Evolutionary conservation across 2,329 filamentous ascomycete species (phyloP).

Genomic region (Elsinoe arachidis): DNA sequence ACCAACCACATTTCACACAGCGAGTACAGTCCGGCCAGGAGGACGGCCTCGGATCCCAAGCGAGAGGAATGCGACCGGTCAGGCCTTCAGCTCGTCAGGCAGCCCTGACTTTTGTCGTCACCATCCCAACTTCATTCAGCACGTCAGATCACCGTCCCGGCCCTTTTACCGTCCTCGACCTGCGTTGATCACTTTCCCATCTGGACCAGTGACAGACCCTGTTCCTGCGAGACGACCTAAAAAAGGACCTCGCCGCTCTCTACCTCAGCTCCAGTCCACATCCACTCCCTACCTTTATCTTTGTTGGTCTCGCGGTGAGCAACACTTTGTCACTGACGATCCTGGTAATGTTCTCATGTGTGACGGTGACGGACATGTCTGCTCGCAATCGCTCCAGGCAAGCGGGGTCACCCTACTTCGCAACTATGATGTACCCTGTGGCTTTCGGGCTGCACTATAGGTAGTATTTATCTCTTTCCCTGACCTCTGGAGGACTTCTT

Average conservation of each 20-base stretch:
- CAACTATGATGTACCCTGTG: not conserved
- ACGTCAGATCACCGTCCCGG: not conserved
- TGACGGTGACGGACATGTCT: not conserved
- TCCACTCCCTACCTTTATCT: not conserved
- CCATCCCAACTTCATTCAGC: not conserved
- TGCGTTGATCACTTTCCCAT: not conserved
- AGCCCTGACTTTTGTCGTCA: not conserved
- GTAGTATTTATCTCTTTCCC: not conserved
- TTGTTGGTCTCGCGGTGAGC: constrained; percentile 6
- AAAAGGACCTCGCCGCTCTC: not conserved
- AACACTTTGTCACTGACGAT: not conserved
- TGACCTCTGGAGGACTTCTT: no score
- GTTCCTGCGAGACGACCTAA: not conserved
- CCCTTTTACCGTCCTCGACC: not conserved
- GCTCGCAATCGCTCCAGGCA: not conserved
- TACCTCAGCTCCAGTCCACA: not conserved
- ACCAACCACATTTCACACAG: not conserved
- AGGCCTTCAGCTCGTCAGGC: not conserved
- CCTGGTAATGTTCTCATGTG: constrained; percentile 1
- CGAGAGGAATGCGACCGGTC: not conserved
- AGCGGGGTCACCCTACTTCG: not conserved
- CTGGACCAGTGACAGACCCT: not conserved
- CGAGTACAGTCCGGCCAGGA: not conserved
- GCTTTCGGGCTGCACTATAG: not conserved
- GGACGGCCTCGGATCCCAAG: not conserved